Base-by-base conservation (phyloP, 2,329 filamentous ascomycete species). In the Colletotrichum sp. region DNA sequence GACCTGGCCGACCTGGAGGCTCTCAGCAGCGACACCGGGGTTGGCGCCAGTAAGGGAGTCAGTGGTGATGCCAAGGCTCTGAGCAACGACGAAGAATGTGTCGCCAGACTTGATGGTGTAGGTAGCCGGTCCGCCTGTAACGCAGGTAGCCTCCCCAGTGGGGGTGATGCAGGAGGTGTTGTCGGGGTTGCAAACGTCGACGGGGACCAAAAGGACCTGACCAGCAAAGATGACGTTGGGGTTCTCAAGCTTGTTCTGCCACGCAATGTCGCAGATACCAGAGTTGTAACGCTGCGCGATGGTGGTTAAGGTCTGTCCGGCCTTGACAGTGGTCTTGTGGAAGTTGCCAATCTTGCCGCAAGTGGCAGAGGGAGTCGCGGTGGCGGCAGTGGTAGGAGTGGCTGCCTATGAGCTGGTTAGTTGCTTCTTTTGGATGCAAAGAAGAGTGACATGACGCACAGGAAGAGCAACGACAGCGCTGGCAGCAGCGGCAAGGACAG, bases 31-130 rank as follows among this genome's bases (percentile, higher is more conserved):
- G 26, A 71, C 68, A 8, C 44, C 67, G 12, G 67, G 67, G 67
- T 74, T 74, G 39, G 59, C 72, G 32, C 32, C 72, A 18, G 22
- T 65, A 57, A 74, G 57, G 3, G 72, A 60, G 18, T 71, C 59
- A 6, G 24, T 30, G 59, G 72, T 71, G 32, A 74, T 71, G 7
- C 59, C 95, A 80, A 98, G 97, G 18, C 92, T 93, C 83, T 97
- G 93, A 13, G 95, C 95, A 79, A 98, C 96, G 83, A 95, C 92
- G 7, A 93, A 95, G 82, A 98, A 86, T 10, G 90, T 91, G 89
- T 95, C 93, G 63, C 95, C 95, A 1, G 95, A 95, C 87, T 94
- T 94, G 82, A 97, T 94, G 81, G 90, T 93, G 83, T 93, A 65
- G 9, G 44, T 24, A 28, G 36, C 32, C 18, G 52, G 10, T 34